These are phyloP conservation scores for Scutellaria baicalensis DNA, from an alignment of 257 asterid genomes.

Conservation along the genomic window DNA sequence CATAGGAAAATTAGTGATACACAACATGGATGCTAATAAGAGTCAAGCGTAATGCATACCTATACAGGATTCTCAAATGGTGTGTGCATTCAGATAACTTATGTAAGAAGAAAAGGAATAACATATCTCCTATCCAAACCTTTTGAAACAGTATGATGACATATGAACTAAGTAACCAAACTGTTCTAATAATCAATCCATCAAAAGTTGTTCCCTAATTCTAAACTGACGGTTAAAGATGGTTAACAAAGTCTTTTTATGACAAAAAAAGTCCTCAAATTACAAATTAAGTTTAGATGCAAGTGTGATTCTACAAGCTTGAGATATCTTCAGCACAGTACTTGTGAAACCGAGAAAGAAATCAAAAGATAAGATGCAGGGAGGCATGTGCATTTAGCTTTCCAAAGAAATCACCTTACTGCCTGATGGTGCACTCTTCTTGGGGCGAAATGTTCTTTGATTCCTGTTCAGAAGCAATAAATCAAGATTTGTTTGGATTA, in stretches of 20 bases:
- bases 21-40: not conserved
- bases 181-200: not conserved
- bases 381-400: not conserved
- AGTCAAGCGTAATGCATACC: not conserved
- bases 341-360: not conserved
- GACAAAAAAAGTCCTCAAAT: not conserved
- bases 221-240: not conserved
- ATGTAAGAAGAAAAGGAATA: not conserved
- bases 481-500: not conserved
- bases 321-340: not conserved
- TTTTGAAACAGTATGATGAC: not conserved
- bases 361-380: not conserved
- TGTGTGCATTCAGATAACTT: not conserved
- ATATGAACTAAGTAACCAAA: not conserved
- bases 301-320: not conserved
- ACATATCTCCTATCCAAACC: not conserved
- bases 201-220: not conserved
- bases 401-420: slow-evolving; percentile 57
- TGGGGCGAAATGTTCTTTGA: slow-evolving; percentile 94
- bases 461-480: slow-evolving; percentile 48
- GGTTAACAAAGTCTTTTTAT: not conserved
- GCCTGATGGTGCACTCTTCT: slow-evolving; percentile 96
- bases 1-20: not conserved
- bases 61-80: not conserved
- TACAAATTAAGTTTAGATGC: not conserved